Conservation (phyloP, 768 basidiomycete species). For the Strobilomyces echinocephalus region DNA sequence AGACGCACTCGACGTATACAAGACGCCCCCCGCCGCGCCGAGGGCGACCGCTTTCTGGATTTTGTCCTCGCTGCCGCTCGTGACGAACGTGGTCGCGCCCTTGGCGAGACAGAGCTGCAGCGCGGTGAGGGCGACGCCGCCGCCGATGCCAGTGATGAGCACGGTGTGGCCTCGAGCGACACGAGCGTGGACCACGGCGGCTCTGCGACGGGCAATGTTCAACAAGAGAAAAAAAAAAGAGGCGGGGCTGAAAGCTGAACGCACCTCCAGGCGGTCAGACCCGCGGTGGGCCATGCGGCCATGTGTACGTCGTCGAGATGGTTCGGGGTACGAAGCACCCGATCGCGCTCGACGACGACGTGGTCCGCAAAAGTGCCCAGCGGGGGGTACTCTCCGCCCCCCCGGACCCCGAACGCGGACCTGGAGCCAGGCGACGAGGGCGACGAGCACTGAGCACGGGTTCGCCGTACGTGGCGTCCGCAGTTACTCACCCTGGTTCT, state of each 20-base stretch:
- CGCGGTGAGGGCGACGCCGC: constrained; percentile 75
- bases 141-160: constrained; percentile 78
- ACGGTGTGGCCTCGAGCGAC: constrained; percentile 64
- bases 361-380: constrained; percentile 77
- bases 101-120: constrained; percentile 71
- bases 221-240: neutral
- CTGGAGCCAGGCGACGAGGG: neutral
- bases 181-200: constrained; percentile 58
- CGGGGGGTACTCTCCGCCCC: constrained; percentile 47
- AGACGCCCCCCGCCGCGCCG: constrained; percentile 75
- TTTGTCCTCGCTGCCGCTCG: constrained; percentile 67
- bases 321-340: constrained; percentile 59
- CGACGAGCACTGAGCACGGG: neutral
- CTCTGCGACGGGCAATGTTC: constrained; percentile 38
- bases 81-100: constrained; percentile 79
- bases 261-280: constrained; percentile 82
- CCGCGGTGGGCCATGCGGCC: constrained; percentile 75
- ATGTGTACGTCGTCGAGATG: constrained; percentile 66
- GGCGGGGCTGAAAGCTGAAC: constrained; percentile 4
- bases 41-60: constrained; percentile 58
- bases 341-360: constrained; percentile 64
- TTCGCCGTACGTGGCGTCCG: neutral
- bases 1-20: constrained; percentile 60
- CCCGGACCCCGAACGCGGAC: constrained; percentile 61
- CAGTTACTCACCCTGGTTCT: constrained; percentile 48